Evolutionary conservation across 2,329 filamentous ascomycete species (phyloP), one percentile per base, ranked within the genome.

Genomic region (Alternaria incomplexa): DNA sequence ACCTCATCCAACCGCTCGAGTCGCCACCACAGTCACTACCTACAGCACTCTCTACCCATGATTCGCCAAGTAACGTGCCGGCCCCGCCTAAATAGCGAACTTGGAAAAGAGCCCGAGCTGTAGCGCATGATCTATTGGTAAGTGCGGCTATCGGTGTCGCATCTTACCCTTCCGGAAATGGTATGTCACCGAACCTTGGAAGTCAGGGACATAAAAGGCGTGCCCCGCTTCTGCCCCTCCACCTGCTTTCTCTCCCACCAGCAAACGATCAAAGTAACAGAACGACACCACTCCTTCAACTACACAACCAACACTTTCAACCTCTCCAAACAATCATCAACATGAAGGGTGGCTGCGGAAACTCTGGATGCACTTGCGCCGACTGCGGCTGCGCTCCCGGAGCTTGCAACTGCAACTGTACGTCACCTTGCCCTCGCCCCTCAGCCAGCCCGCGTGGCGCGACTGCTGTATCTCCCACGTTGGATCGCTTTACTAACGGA

Each of bases 321-420:
- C 48, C 56, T 58, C 51, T 59, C 46, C 44, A 40, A 61, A 53
- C 30, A 45, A 51, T 32, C n/a, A 55, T 69, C 67, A 77, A 72
- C 26, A 78, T 78, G 76, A 72, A 75, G 67, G 54, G 58, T 48
- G 75, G 73, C 72, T 78, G 76, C 65, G 74, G 75, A 74, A 74
- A 72, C 66, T 63, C 70, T 62, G 71, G 72, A 58, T 78, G 76
- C 75, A 72, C 69, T 62, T 78, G 76, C 72, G 73, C 72, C 70
- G 70, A 76, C 61, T 78, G 76, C 70, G 67, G 68, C 63, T 78
- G 76, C 70, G 69, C 75, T 43, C 62, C 64, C 56, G 76, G 76
- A 56, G 67, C 70, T 55, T 78, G 76, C 74, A 72, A 67, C 64
- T 78, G 76, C 75, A 62, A 64, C 47, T 66, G 64, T 66, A 64